Evolutionary conservation across 352 stramenopile species (phyloP).

Genomic region (Phytophthora gonapodyides): DNA sequence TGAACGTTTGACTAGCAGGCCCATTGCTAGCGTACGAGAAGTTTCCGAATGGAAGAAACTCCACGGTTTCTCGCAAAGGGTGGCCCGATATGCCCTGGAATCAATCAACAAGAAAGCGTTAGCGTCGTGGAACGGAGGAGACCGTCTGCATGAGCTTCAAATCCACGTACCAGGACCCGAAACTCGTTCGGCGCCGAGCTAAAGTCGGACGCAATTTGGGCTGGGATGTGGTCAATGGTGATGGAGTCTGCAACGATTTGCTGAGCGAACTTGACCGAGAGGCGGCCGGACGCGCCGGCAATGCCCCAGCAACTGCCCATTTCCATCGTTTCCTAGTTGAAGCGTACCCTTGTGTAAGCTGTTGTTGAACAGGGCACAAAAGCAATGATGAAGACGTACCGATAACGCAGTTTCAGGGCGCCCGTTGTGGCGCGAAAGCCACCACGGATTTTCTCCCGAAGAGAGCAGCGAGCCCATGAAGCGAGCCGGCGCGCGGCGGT

Average conservation of each 20-base stretch:
- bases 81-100: slow-evolving; percentile 52
- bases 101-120: slow-evolving; percentile 3
- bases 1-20: slow-evolving; percentile 68
- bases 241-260: slow-evolving; percentile 71
- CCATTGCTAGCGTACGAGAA: slow-evolving; percentile 69
- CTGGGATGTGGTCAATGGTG: slow-evolving; percentile 82
- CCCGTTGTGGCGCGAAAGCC: slow-evolving; percentile 76
- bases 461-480: slow-evolving; percentile 47
- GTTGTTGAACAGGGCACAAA: not conserved
- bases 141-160: not conserved
- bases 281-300: slow-evolving; percentile 50
- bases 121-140: not conserved
- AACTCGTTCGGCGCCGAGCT: slow-evolving; percentile 70
- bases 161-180: slow-evolving; percentile 52
- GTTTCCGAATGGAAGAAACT: slow-evolving; percentile 68
- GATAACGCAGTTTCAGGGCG: slow-evolving; percentile 79
- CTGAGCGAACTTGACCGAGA: slow-evolving; percentile 76
- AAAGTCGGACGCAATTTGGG: slow-evolving; percentile 72
- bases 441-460: slow-evolving; percentile 65
- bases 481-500: slow-evolving; percentile 42
- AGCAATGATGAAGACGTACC: slow-evolving; percentile 35
- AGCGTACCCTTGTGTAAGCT: slow-evolving; percentile 4
- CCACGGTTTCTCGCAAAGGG: slow-evolving; percentile 45
- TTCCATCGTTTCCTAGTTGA: slow-evolving; percentile 75
- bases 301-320: slow-evolving; percentile 87